A percentile compares a stretch with the other conserved stretches of the same genome.
Conservation (phyloP, 2,329 filamentous ascomycete genomes). For the Neoascochyta sp. region DNA sequence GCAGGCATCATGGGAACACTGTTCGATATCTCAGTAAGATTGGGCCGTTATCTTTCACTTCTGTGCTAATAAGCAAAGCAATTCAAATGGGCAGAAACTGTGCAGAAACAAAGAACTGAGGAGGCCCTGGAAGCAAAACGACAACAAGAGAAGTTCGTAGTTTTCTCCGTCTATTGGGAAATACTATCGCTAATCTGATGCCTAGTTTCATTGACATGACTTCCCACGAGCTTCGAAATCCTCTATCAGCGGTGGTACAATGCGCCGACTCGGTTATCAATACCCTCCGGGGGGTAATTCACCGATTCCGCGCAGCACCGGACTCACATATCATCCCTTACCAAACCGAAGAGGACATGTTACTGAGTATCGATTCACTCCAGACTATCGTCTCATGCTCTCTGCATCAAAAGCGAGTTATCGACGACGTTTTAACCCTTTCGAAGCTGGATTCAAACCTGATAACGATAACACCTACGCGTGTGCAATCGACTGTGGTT, state of each 20-base stretch:
- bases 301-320: no score
- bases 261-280: slow-evolving; percentile 43
- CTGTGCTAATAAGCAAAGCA: slow-evolving; percentile 6
- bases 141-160: slow-evolving; percentile 35
- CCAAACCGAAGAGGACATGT: slow-evolving; percentile 19
- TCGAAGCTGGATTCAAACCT: slow-evolving; percentile 30
- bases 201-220: slow-evolving; percentile 33
- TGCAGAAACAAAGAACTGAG: slow-evolving; percentile 31
- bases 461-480: slow-evolving; percentile 24
- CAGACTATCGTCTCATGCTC: slow-evolving; percentile 37
- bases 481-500: slow-evolving; percentile 16
- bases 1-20: slow-evolving; percentile 34
- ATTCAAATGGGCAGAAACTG: slow-evolving; percentile 38
- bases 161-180: no score
- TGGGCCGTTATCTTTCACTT: background rate
- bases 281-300: slow-evolving; percentile 25
- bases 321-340: no score
- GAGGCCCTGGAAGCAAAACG: slow-evolving; percentile 39
- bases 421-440: slow-evolving; percentile 43
- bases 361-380: slow-evolving; percentile 30
- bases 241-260: slow-evolving; percentile 40
- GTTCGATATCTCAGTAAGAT: slow-evolving; percentile 30
- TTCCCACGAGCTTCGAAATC: slow-evolving; percentile 38
- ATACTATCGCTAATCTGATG: slow-evolving; percentile 4
- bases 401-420: slow-evolving; percentile 39